Base-by-base conservation (phyloP, 768 basidiomycete species). In the Tephrocybe rancida region DNA sequence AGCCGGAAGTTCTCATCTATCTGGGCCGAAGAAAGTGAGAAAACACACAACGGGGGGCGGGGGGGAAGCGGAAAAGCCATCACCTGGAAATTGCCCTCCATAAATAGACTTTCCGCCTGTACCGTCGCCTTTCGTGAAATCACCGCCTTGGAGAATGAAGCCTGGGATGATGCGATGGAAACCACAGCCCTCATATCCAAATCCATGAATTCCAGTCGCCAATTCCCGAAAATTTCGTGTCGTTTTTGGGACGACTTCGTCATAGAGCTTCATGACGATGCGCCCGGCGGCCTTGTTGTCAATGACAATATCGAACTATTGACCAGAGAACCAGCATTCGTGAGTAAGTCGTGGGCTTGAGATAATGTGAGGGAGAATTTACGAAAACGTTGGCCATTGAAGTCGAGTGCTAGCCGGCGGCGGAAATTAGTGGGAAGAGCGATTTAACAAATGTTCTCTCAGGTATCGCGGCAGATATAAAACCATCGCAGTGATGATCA, bases 121-220 rank as follows among this genome's bases (percentile, higher is more conserved):
- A 7, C 88, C 88, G 54, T 89, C 80, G 56, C 81, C 76, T 14
- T 71, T 66, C 25, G 88, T 90, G 68, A 93, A 92, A 70, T 94
- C 91, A 18, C 92, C 92, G 21, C 90, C 92, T 68, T 93, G 92
- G 39, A 90, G 70, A 86, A 92, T 90, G 73, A 90, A 91, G 54
- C 77, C 68, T 49, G 87, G 86, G 52, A 89, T 88, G 61, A 89
- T 75, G 45, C 86, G 80, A 66, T 94, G 90, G 74, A 94, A 88
- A 2, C 52, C 51, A 50, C 83, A 84, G 3, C 78, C 81, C 39
- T 80, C 70, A 71, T 94, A 96, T 7, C 88, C 90, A 61, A 86
- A 86, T 18, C 84, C 82, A 57, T 83, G 76, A 61, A 81, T 71
- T 10, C 83, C 83, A 4, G 84, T 83, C 2, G 86, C 83, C 41